Evolutionary conservation across 2,329 filamentous ascomycete genomes (phyloP).

Genomic region (Pseudopyricularia cyperi): DNA sequence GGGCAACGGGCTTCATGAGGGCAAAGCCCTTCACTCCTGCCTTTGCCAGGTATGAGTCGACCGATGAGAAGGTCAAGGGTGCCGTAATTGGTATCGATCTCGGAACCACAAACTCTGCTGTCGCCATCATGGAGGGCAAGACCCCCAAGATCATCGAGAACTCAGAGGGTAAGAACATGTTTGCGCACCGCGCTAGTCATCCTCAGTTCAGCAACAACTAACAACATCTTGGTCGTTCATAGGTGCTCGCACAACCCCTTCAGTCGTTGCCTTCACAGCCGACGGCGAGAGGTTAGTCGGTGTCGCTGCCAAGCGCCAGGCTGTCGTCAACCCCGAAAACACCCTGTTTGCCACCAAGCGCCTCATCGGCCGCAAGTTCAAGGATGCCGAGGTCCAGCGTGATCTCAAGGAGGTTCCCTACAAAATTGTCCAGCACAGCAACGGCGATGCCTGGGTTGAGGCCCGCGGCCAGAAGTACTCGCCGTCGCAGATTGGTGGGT

Average conservation of each 20-base stretch:
- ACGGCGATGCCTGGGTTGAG: conserved; percentile 93
- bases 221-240: conserved; percentile 3
- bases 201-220: conserved; percentile 2
- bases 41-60: conserved; percentile 68
- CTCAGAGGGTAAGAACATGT: conserved; percentile 58
- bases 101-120: conserved; percentile 93
- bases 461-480: conserved; percentile 93
- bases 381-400: conserved; percentile 83
- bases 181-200: neutral
- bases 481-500: conserved; percentile 95
- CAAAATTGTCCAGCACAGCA: conserved; percentile 95
- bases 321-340: conserved; percentile 97
- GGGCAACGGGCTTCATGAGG: conserved; percentile 52
- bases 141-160: conserved; percentile 94
- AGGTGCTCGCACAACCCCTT: conserved; percentile 85
- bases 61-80: conserved; percentile 82
- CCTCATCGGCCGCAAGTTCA: conserved; percentile 96
- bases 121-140: conserved; percentile 97
- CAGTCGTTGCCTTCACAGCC: conserved; percentile 88
- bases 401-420: conserved; percentile 97
- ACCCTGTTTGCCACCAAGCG: conserved; percentile 97
- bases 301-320: conserved; percentile 95
- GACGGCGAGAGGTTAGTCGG: conserved; percentile 93
- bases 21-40: conserved; percentile 54
- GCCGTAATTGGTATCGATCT: conserved; percentile 97